Percentiles rank a stretch among this genome's conserved stretches.
Evolutionary conservation across 441 rosid genomes (phyloP).

Genomic region (Lepidium campestre): DNA sequence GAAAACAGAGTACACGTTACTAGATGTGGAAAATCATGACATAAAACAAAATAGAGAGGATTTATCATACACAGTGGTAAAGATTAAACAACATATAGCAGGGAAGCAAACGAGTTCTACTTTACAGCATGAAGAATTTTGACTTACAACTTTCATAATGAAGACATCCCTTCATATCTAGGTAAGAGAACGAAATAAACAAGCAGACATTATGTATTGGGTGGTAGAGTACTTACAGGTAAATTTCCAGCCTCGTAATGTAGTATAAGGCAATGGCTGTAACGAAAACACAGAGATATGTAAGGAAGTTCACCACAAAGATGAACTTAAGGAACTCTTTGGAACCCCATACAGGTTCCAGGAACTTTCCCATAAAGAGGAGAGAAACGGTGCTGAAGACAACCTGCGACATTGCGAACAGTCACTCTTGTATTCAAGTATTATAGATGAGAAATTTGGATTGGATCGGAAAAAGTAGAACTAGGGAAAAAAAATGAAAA

Average conservation of each 20-base stretch:
- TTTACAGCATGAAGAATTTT: background rate
- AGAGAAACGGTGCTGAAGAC: constrained; percentile 69
- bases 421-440: constrained; percentile 9
- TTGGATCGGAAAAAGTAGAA: background rate
- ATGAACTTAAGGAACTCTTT: constrained; percentile 94
- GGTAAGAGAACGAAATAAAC: background rate
- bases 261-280: constrained; percentile 90
- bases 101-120: background rate
- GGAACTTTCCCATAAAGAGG: constrained; percentile 84
- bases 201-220: background rate
- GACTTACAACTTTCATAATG: background rate
- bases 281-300: constrained; percentile 72
- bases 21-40: background rate
- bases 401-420: constrained; percentile 38
- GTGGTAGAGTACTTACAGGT: constrained; percentile 55
- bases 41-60: background rate
- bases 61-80: background rate
- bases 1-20: background rate
- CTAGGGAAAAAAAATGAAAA: background rate
- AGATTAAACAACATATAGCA: background rate
- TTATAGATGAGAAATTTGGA: background rate
- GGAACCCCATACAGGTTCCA: constrained; percentile 96
- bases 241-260: constrained; percentile 60
- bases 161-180: background rate
- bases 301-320: constrained; percentile 70